These are phyloP conservation scores for Cucurbita argyrosperma DNA, from an alignment of 306 rosid species.

Conservation along the genomic window DNA sequence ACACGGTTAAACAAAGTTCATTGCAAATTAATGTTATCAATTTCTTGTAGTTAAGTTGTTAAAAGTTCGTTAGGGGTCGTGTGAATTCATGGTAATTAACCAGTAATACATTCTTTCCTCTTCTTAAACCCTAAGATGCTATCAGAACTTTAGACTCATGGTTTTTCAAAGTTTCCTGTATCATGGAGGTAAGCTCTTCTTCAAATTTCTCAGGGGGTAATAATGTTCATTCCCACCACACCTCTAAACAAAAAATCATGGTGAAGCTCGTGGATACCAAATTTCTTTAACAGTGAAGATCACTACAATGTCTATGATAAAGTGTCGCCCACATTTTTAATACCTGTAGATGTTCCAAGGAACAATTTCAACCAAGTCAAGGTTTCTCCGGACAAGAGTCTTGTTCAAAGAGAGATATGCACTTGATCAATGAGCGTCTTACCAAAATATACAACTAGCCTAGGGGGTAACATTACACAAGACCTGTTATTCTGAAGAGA, in stretches of 20 bases:
- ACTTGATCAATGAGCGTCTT: background rate
- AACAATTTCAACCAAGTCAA: background rate
- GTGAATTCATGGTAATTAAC: background rate
- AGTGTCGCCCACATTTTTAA: background rate
- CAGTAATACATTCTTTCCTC: background rate
- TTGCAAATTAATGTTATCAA: background rate
- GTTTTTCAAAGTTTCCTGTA: background rate
- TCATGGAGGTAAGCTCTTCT: background rate
- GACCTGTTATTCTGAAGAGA: background rate
- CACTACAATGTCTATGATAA: background rate
- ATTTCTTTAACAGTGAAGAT: background rate
- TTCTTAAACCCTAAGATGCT: background rate
- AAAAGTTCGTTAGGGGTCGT: background rate
- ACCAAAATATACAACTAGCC: background rate
- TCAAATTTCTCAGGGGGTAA: background rate
- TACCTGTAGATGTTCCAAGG: background rate
- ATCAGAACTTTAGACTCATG: background rate
- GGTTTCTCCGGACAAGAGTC: background rate
- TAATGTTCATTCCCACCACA: background rate
- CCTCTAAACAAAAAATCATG: background rate
- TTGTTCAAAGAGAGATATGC: background rate
- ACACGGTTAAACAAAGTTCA: background rate
- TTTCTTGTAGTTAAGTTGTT: background rate
- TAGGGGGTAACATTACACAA: background rate
- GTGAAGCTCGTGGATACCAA: background rate